phyloP scores from a whole-genome alignment of 371 early-diverging fungal species.

The Capillidium heterosporum region DNA sequence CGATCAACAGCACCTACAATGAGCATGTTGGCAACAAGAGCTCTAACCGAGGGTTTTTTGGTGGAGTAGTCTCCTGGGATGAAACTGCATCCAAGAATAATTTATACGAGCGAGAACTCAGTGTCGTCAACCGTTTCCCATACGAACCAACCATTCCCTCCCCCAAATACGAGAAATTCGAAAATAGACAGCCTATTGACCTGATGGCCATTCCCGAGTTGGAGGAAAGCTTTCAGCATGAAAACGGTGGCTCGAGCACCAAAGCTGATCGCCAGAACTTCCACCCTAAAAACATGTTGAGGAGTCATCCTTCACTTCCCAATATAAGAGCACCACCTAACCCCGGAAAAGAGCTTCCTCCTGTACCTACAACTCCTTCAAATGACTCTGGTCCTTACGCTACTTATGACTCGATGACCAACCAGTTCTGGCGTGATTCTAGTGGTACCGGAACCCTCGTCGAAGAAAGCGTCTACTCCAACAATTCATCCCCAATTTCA shows the following conservation, averaged over 20 bases:
- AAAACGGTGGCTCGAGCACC: background rate
- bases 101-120: no score
- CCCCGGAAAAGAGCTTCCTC: background rate
- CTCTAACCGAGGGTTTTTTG: no score
- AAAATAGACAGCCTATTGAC: background rate
- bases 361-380: background rate
- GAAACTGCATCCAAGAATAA: no score
- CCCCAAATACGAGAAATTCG: no score
- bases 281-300: background rate
- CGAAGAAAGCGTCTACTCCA: background rate
- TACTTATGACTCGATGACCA: background rate
- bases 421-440: background rate
- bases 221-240: background rate
- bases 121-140: no score
- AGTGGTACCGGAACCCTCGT: background rate
- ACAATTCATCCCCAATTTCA: background rate
- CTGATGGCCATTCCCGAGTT: background rate
- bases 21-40: no score
- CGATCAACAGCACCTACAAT: background rate
- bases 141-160: no score
- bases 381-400: no score
- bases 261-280: background rate
- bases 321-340: background rate
- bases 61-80: no score
- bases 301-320: background rate